Conservation (phyloP, 2,329 filamentous ascomycete species). For the Fonsecaea monophora region DNA sequence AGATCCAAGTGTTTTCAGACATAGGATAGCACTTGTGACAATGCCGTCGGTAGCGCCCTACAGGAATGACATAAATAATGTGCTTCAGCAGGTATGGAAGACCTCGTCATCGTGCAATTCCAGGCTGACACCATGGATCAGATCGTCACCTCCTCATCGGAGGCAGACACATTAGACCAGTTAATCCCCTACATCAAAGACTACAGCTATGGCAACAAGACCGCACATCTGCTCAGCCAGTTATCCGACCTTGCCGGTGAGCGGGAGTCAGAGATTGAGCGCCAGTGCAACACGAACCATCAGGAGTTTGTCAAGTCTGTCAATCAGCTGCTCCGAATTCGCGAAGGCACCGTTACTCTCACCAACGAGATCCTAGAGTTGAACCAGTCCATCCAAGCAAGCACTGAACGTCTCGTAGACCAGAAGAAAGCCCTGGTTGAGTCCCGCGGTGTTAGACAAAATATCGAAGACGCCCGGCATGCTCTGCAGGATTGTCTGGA, state of each 20-base stretch:
- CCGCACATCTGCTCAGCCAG: conserved; percentile 75
- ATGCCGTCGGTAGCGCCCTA: conserved; percentile 48
- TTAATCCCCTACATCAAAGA: conserved; percentile 93
- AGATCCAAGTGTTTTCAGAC: neutral
- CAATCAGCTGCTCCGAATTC: conserved; percentile 88
- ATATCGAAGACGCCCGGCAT: conserved; percentile 90
- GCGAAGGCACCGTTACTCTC: conserved; percentile 85
- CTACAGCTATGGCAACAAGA: conserved; percentile 77
- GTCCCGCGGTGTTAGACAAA: conserved; percentile 88
- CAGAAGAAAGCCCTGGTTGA: conserved; percentile 96
- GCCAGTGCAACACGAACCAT: conserved; percentile 92
- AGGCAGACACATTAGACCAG: conserved; percentile 93
- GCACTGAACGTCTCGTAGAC: conserved; percentile 89
- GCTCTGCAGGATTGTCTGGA: conserved; percentile 90
- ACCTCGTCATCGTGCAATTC: neutral
- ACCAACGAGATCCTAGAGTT: conserved; percentile 90
- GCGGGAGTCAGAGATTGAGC: conserved; percentile 89
- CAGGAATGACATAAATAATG: conserved; percentile 48
- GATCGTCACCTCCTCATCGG: conserved; percentile 91
- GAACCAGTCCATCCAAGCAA: conserved; percentile 92
- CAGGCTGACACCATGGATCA: conserved; percentile 49
- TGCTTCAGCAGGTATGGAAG: conserved; percentile 49
- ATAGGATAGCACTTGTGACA: neutral
- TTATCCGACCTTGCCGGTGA: conserved; percentile 82
- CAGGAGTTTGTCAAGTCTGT: conserved; percentile 95